Conservation (phyloP, 2,329 filamentous ascomycete genomes). For the Colletotrichum limetticola region DNA sequence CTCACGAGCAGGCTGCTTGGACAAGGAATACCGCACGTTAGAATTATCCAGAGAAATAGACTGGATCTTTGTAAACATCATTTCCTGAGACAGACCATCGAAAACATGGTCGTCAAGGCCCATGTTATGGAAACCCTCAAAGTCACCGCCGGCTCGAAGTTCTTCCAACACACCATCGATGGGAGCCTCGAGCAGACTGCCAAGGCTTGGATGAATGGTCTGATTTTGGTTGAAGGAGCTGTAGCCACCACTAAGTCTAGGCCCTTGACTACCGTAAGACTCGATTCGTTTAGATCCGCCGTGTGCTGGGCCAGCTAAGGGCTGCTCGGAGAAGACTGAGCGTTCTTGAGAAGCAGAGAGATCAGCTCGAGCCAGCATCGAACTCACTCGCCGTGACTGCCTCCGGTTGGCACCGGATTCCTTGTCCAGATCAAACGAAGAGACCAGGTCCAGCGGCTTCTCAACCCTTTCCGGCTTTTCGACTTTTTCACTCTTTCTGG, state of each 20-base stretch:
- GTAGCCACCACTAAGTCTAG: constrained; percentile 68
- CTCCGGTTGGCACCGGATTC: constrained; percentile 64
- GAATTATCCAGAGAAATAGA: constrained; percentile 71
- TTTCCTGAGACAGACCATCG: constrained; percentile 76
- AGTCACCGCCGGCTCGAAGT: constrained; percentile 68
- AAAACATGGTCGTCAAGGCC: constrained; percentile 78
- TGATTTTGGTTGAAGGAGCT: constrained; percentile 55
- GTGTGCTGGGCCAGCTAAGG: constrained; percentile 49
- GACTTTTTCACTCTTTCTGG: constrained; percentile 60
- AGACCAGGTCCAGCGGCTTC: constrained; percentile 70
- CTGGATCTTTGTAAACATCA: constrained; percentile 78
- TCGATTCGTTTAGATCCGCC: constrained; percentile 71
- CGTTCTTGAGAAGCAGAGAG: constrained; percentile 87
- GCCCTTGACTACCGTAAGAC: constrained; percentile 76
- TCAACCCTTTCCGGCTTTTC: constrained; percentile 49
- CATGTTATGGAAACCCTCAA: constrained; percentile 78
- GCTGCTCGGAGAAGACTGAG: constrained; percentile 79
- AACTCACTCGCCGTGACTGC: constrained; percentile 85
- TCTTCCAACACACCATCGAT: constrained; percentile 78
- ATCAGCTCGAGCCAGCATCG: constrained; percentile 87
- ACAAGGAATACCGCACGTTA: constrained; percentile 69
- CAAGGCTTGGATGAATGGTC: constrained; percentile 61
- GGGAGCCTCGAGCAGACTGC: constrained; percentile 74
- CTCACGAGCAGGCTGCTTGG: constrained; percentile 60
- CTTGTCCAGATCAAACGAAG: constrained; percentile 77